Percentiles rank a stretch among this genome's conserved stretches.
Conservation (phyloP, 352 stramenopile species). For the Halophytophthora batemanensis region DNA sequence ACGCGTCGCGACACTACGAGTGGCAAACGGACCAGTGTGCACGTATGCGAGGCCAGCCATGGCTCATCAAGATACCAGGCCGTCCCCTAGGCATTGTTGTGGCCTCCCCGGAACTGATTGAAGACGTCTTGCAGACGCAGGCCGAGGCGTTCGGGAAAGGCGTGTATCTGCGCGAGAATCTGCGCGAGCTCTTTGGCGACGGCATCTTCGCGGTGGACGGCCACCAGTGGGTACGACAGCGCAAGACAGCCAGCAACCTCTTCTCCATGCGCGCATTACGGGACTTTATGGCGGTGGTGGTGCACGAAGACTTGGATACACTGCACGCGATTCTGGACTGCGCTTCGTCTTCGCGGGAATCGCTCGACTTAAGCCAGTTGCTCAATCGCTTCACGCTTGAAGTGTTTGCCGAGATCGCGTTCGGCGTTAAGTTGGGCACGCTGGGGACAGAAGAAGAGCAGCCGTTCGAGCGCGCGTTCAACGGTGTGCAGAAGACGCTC, state of each 20-base stretch:
- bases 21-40: too few species aligned
- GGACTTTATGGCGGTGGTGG: slow-evolving; percentile 29
- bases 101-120: slow-evolving; percentile 12
- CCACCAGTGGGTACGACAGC: slow-evolving; percentile 55
- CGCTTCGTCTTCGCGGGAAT: neutral
- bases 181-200: slow-evolving; percentile 50
- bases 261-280: slow-evolving; percentile 51
- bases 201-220: slow-evolving; percentile 72
- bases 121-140: slow-evolving; percentile 52
- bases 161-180: slow-evolving; percentile 19
- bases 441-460: slow-evolving; percentile 33
- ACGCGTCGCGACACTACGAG: too few species aligned
- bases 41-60: too few species aligned
- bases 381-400: slow-evolving; percentile 64
- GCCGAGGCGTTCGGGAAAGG: slow-evolving; percentile 77
- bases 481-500: slow-evolving; percentile 33
- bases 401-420: slow-evolving; percentile 66
- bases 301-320: slow-evolving; percentile 26
- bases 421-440: slow-evolving; percentile 46
- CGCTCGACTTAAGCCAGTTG: slow-evolving; percentile 37
- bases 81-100: neutral
- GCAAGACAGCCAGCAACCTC: slow-evolving; percentile 82
- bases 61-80: too few species aligned
- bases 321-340: slow-evolving; percentile 26
- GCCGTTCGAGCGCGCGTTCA: slow-evolving; percentile 53